phyloP scores from a whole-genome alignment of 352 stramenopile genomes.

The Thalassiosira mediterranea region DNA sequence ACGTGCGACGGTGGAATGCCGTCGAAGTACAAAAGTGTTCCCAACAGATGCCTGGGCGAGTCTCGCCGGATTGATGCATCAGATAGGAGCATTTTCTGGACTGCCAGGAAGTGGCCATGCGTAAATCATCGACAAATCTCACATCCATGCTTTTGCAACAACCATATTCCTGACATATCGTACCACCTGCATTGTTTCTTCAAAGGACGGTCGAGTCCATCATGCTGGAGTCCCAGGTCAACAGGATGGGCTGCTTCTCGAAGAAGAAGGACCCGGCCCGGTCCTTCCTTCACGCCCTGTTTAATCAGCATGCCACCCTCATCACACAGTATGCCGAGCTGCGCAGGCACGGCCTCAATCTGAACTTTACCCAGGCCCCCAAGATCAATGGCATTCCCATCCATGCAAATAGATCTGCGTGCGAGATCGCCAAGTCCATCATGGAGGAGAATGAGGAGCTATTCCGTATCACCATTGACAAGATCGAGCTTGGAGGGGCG shows the following conservation, averaged over 20 bases:
- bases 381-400: neutral
- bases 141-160: too few species aligned
- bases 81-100: too few species aligned
- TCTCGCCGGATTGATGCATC: too few species aligned
- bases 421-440: conserved; percentile 33
- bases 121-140: too few species aligned
- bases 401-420: conserved; percentile 14
- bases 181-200: too few species aligned
- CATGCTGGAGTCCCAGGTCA: conserved; percentile 19
- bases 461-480: conserved; percentile 39
- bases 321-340: conserved; percentile 49
- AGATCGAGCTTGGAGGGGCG: conserved; percentile 40
- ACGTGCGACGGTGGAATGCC: too few species aligned
- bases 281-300: conserved; percentile 43
- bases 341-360: conserved; percentile 18
- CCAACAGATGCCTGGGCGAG: too few species aligned
- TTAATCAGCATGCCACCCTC: conserved; percentile 36
- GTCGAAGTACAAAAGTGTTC: too few species aligned
- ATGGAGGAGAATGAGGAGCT: conserved; percentile 54
- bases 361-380: conserved; percentile 37
- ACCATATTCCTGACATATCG: too few species aligned
- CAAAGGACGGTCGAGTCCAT: conserved; percentile 40
- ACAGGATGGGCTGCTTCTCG: conserved; percentile 16
- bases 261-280: conserved; percentile 35
- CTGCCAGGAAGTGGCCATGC: too few species aligned